Conservation (phyloP, 2,329 filamentous ascomycete genomes). For the Cadophora gregata region DNA sequence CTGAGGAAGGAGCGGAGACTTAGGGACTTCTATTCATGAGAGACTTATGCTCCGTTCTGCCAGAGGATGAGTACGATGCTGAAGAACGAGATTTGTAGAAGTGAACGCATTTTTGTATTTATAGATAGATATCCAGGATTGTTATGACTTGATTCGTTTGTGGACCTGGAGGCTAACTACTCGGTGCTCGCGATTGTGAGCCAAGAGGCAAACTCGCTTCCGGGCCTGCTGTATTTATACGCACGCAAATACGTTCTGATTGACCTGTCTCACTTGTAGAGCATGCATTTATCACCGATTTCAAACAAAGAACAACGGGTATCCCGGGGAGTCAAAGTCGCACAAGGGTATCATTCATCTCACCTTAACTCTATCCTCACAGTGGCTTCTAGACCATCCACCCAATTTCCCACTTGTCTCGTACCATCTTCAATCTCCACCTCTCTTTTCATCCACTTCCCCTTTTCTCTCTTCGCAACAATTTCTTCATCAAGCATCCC, state of each 20-base stretch:
- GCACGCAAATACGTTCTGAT: slow-evolving; percentile 3
- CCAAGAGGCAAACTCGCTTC: slow-evolving; percentile 10
- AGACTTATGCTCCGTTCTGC: no score
- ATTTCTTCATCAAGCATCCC: slow-evolving; percentile 45
- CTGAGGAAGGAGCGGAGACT: neutral
- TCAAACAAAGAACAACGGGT: neutral
- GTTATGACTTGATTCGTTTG: slow-evolving; percentile 6
- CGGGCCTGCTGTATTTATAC: slow-evolving; percentile 5
- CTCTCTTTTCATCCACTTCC: slow-evolving; percentile 76
- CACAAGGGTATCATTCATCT: slow-evolving; percentile 28
- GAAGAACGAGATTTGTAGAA: neutral
- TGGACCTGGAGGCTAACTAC: neutral
- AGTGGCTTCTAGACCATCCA: slow-evolving; percentile 74
- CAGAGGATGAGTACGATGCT: neutral
- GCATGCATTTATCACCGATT: neutral
- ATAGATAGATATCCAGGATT: slow-evolving; percentile 4
- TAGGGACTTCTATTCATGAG: neutral
- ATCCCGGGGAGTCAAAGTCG: neutral
- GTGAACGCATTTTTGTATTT: no score
- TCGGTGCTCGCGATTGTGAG: neutral
- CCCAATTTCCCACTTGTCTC: slow-evolving; percentile 80
- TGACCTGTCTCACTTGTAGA: neutral
- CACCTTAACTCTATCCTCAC: slow-evolving; percentile 68
- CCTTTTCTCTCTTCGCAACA: slow-evolving; percentile 45
- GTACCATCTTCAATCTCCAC: slow-evolving; percentile 81